Percentiles rank a stretch among this genome's conserved stretches.
Conservation (phyloP, 345 rosid species). For the Firmiana major region DNA sequence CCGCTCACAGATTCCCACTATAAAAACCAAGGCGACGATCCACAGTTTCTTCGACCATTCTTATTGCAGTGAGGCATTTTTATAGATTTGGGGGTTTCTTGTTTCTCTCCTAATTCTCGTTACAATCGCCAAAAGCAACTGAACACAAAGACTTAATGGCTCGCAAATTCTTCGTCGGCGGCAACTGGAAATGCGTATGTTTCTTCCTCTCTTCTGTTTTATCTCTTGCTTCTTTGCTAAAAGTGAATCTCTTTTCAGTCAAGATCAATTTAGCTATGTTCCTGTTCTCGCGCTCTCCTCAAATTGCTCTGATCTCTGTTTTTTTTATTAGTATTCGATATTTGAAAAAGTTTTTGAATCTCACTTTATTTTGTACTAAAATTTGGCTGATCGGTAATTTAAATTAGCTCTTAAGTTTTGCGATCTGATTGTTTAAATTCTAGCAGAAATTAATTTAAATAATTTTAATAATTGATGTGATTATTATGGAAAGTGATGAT, state of each 20-base stretch:
- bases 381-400: background rate
- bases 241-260: background rate
- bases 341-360: background rate
- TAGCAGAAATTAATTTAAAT: background rate
- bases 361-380: background rate
- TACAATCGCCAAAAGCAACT: conserved; percentile 15
- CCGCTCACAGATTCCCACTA: background rate
- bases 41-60: background rate
- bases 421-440: background rate
- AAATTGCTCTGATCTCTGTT: background rate
- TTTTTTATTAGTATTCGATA: background rate
- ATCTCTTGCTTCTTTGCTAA: background rate
- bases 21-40: background rate
- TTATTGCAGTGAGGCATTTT: background rate
- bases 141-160: conserved; percentile 30
- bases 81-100: background rate
- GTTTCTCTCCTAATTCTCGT: background rate
- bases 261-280: background rate
- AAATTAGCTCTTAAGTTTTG: background rate
- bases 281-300: background rate
- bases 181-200: conserved; percentile 86
- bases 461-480: background rate
- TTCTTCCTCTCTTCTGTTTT: background rate
- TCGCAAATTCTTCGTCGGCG: conserved; percentile 71
- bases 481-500: too few species aligned